These are phyloP conservation scores for Debaryomyces psychrophilus DNA, from an alignment of 1,139 yeast species.

Conservation along the genomic window DNA sequence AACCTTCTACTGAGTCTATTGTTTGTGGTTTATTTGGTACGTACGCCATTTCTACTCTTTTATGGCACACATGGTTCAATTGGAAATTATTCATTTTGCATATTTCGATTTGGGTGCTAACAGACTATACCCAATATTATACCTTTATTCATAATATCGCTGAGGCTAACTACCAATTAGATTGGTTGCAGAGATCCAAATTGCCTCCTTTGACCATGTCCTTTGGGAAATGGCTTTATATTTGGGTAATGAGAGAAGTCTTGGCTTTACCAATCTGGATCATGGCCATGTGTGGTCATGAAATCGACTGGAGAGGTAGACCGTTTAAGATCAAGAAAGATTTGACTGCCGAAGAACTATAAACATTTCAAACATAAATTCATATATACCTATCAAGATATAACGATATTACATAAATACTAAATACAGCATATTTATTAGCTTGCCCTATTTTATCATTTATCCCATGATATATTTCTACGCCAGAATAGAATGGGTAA, in stretches of 20 bases:
- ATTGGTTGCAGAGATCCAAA: constrained; percentile 31
- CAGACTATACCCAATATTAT: constrained; percentile 65
- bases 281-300: constrained; percentile 75
- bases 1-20: constrained; percentile 83
- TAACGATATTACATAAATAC: background rate
- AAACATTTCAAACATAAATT: constrained; percentile 6
- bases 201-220: constrained; percentile 18
- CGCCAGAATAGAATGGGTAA: no score
- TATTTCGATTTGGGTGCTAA: constrained; percentile 60
- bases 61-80: constrained; percentile 37
- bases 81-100: constrained; percentile 52
- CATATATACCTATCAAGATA: background rate
- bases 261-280: constrained; percentile 87
- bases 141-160: constrained; percentile 39
- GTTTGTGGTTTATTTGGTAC: constrained; percentile 71
- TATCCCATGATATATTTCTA: background rate
- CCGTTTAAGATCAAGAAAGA: constrained; percentile 76
- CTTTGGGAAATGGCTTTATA: constrained; percentile 29
- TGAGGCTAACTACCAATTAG: constrained; percentile 23
- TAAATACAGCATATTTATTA: background rate
- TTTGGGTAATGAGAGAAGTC: constrained; percentile 71
- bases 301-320: constrained; percentile 80
- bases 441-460: background rate
- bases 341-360: constrained; percentile 72
- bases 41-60: constrained; percentile 55